Conservation (phyloP, 257 asterid genomes). For the Solanum lycopersicoides region DNA sequence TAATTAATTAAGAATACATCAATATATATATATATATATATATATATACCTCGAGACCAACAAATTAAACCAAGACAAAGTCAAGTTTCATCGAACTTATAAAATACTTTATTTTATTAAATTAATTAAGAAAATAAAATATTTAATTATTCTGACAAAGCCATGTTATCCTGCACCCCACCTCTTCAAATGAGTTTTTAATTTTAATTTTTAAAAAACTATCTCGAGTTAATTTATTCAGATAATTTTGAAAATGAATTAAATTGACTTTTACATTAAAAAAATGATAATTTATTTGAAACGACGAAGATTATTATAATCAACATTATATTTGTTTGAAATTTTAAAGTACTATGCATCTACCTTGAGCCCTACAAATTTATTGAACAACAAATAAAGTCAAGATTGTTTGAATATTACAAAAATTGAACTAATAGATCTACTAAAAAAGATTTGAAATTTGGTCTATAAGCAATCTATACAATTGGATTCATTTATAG, state of each 20-base stretch:
- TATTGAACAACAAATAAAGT: neutral
- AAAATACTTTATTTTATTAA: neutral
- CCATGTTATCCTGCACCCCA: neutral
- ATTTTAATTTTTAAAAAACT: no score
- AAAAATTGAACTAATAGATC: neutral
- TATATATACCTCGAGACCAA: neutral
- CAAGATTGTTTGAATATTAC: neutral
- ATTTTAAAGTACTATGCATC: neutral
- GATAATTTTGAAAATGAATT: neutral
- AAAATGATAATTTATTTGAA: neutral
- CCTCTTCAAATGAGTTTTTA: neutral
- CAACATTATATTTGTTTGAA: neutral
- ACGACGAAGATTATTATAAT: neutral
- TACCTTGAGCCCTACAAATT: neutral
- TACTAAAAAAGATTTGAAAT: neutral
- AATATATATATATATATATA: neutral
- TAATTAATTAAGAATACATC: neutral
- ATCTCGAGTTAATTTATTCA: accelerated
- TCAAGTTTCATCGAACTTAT: neutral
- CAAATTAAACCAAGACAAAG: neutral
- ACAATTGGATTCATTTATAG: neutral
- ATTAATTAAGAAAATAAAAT: neutral
- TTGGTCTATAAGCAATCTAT: neutral
- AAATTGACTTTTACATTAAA: accelerated
- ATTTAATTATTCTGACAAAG: neutral